Evolutionary conservation across 1,284 basidiomycete species (phyloP), one percentile per base, ranked within the genome.

Genomic region (Ustilago sp.): DNA sequence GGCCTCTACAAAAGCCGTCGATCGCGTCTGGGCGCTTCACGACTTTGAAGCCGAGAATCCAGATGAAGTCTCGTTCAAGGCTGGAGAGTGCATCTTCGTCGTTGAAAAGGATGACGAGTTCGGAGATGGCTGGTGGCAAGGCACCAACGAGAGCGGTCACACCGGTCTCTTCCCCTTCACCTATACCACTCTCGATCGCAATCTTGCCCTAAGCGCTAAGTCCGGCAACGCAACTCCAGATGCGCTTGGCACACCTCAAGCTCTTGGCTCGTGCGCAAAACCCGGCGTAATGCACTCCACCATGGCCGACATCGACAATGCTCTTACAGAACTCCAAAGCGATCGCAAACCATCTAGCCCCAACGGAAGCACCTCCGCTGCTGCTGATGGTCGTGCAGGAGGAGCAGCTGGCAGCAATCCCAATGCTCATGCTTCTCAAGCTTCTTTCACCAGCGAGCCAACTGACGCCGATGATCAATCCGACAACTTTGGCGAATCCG

Each of bases 111-210:
- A 99, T 86, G 96, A 99, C 76, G 88, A 91, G 66, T 99, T 94
- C 85, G 91, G 91, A 48, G 96, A 99, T 87, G 96, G 96, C n/a
- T 99, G 96, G 96, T 98, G 94, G 94, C 92, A 94, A 93, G 96
- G 96, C 45, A 92, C 92, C 48, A 97, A 96, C 86, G 86, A 90
- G 15, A 88, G 90, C 34, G 95, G 95, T 6, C 92, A 92, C 85
- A 88, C 90, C 34, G 96, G 96, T 9, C 89, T 99, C 9, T 99
- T 99, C 84, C 97, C 96, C 3, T 90, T 93, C 80, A 92, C 91
- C 71, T 98, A 98, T 86, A 98, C 95, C 3, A 84, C 84, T 34
- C 60, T 74, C 53, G 83, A 86, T 59, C 60, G 74, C 41, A 68
- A 63, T 32, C 74, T 79, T 11, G 83, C 80, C 28, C 71, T 74